Base-by-base conservation (phyloP, 176 grass and related monocot genomes). In the Stipa capillata region DNA sequence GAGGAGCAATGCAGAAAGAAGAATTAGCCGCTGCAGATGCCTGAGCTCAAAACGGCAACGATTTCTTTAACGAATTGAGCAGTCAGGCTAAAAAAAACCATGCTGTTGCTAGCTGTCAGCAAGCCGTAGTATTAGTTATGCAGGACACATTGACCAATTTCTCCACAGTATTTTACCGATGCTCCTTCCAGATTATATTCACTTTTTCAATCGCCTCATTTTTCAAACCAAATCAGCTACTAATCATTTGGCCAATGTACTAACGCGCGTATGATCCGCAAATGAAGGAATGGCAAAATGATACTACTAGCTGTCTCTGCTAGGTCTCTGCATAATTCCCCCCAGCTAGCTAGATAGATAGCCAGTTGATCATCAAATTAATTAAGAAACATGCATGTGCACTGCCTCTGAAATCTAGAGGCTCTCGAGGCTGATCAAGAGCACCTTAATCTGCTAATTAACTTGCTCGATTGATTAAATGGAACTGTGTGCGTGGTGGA, bases 221-320 rank as follows among this genome's bases (percentile, higher is more conserved):
- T 14, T 69, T 31, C 2, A 60, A 44, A 44, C 36, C 73, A 76
- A 21, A 44, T 58, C 36, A 76, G 44, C 55, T 76, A 18, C 79
- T 37, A 65, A 79, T 79, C 74, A 83, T 72, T 79, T 65, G 80
- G 73, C 48, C 74, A n/a, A 73, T 83, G 86, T 65, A 83, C n/a
- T n/a, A n/a, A n/a, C n/a, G n/a, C 47, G 28, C 47, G 14, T 23
- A 25, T 57, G 86, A 88, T 88, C 86, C 57, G 74, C 39, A 72
- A 57, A 79, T 73, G 66, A 36, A 87, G 73, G 79, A 65, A 73
- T 31, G 7, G 63, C 36, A n/a, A 41, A 23, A 41, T 2, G 41
- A 28, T 14, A n/a, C n/a, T n/a, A n/a, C n/a, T n/a, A 24, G 7
- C 0, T 43, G 15, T 40, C 25, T 64, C 25, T 17, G 39, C 34